A percentile compares a stretch with the other conserved stretches of the same genome.
These are phyloP conservation scores for Epichloe elymi DNA, from an alignment of 2,329 filamentous ascomycete genomes.

Conservation along the genomic window DNA sequence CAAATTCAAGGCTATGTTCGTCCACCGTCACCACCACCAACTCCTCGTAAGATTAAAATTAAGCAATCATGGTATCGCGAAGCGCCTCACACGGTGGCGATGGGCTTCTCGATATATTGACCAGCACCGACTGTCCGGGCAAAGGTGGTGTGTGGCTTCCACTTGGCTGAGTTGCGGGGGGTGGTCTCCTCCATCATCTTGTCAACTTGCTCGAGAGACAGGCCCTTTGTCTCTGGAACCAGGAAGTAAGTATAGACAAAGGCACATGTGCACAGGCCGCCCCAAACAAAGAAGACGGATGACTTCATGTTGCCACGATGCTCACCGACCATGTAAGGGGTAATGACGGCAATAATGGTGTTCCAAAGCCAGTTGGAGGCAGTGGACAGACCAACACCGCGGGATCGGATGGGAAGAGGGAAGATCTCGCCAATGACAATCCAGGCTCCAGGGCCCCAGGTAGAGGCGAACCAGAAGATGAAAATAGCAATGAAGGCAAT, in stretches of 20 bases:
- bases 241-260: constrained; percentile 60
- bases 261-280: constrained; percentile 46
- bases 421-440: constrained; percentile 82
- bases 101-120: constrained; percentile 19
- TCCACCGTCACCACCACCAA: neutral
- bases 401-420: constrained; percentile 77
- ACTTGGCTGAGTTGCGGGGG: constrained; percentile 62
- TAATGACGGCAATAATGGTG: constrained; percentile 57
- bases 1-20: neutral
- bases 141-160: constrained; percentile 61
- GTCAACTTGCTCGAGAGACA: constrained; percentile 69
- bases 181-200: constrained; percentile 82
- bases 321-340: constrained; percentile 54
- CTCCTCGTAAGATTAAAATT: neutral
- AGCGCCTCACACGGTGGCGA: constrained; percentile 1
- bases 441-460: constrained; percentile 76
- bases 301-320: constrained; percentile 52
- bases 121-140: constrained; percentile 29
- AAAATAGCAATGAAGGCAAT: constrained; percentile 85
- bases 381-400: constrained; percentile 75
- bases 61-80: neutral
- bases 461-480: constrained; percentile 85
- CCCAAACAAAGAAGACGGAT: constrained; percentile 67
- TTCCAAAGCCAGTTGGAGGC: constrained; percentile 91
- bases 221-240: constrained; percentile 61